Base-by-base conservation (phyloP, 208 protist genomes). In the Porcisia hertigi region DNA sequence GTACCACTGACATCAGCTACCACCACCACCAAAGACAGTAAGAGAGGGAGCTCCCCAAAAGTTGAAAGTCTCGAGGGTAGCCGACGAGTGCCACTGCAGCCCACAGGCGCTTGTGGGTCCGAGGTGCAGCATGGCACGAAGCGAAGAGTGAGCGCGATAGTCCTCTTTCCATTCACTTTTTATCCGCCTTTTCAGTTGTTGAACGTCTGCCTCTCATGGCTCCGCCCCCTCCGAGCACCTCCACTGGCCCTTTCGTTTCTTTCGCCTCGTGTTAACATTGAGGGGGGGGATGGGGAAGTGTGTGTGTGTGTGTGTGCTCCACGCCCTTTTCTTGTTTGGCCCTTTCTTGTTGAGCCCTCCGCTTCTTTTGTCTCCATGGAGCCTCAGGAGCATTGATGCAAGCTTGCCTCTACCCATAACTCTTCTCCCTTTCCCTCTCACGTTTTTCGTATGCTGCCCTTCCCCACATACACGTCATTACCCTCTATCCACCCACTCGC, bases 381-480 rank as follows among this genome's bases (percentile, higher is more conserved):
- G 20, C 23, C 18, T 6, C 23, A 36, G 8, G 30, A 49, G 63
- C 41, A 49, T 67, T 34, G 41, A 25, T 39, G 47, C 23, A 57
- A 20, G 47, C 47, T n/a, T 71, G 47, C 47, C 66, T 57, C 54
- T 88, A 49, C 49, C 11, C 30, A 69, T 71, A 70, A 73, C n/a
- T 54, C 53, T 58, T 58, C 69, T 23, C 20, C 54, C 49, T 52
- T 83, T 58, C 74, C 25, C 69, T 23, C 52, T 58, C 70, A 34
- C 70, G 3, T 82, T 75, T 65, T 52, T 65, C 75, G 53, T 69
- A 2, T 71, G 52, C 75, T n/a, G 63, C 54, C 49, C 25, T 36
- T 23, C 6, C 52, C 16, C 25, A 62, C 57, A 39, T 18, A 39
- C 54, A 41, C 30, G 36, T 53, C 11, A 49, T 8, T 25, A 23